Base-by-base conservation (phyloP, 2,329 filamentous ascomycete genomes). In the Fusarium hostae region DNA sequence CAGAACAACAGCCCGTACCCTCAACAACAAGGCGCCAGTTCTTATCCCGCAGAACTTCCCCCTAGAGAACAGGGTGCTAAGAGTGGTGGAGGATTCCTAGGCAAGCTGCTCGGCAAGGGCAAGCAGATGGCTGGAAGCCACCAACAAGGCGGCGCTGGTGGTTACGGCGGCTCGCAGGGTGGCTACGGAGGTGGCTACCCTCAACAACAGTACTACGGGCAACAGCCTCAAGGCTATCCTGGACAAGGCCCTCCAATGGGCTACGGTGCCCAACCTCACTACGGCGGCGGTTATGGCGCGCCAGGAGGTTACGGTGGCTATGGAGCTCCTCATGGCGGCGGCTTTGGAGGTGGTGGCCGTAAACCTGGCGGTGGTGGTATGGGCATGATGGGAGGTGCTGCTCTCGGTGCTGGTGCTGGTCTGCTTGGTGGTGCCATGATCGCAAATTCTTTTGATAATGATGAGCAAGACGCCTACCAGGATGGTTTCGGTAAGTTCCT, bases 351-450 rank as follows among this genome's bases (percentile, higher is more conserved):
- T 16, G 63, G 68, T 47, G 68, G 68, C 9, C 85, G 83, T 66
- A 85, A 84, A 75, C 73, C 79, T 50, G 80, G 80, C 55, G 82
- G 83, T 30, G 82, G 81, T 47, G 79, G 81, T 24, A 79, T 95
- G 82, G 93, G 93, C n/a, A 86, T 88, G 66, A 89, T 86, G 3
- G 94, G 93, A 51, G 94, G 91, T 56, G 89, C 91, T 12, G 93
- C 93, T 26, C 83, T 97, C 45, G 94, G 94, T 83, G 81, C 93
- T 7, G 94, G 94, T 73, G 94, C 92, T 70, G 94, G 94, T 80
- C 78, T 97, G 78, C 76, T 97, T 2, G 95, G 94, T 74, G 94
- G 94, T 60, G 88, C 89, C 68, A 69, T 97, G 76, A 81, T 97
- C 35, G 91, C 86, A 4, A 85, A 92, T 77, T 90, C 91, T 2